phyloP scores from a whole-genome alignment of 2,329 filamentous ascomycete genomes.

The Beauveria sp. region DNA sequence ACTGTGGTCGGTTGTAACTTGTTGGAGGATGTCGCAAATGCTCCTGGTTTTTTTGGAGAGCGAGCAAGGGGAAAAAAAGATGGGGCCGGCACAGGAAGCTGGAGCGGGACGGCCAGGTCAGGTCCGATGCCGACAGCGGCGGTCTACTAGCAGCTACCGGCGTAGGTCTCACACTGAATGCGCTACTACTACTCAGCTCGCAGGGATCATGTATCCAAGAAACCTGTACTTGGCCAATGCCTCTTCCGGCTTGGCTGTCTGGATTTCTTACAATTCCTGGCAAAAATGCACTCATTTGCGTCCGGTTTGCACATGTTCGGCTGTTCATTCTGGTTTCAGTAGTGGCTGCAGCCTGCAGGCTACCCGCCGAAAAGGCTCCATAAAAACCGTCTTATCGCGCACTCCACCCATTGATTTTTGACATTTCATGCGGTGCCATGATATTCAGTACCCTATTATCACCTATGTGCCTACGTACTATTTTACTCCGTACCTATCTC shows the following conservation, averaged over 20 bases:
- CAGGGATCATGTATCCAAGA: not conserved
- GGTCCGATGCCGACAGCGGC: not conserved
- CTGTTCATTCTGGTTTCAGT: not conserved
- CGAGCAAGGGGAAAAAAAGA: not conserved
- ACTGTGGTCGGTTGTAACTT: not conserved
- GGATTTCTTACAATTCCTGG: not conserved
- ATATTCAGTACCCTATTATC: no score
- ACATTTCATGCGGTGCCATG: not conserved
- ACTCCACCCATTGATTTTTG: not conserved
- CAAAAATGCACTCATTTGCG: not conserved
- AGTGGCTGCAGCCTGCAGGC: not conserved
- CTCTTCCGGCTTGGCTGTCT: not conserved
- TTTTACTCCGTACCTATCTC: no score
- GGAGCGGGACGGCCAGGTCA: not conserved
- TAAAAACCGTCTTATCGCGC: not conserved
- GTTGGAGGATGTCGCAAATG: constrained; percentile 2
- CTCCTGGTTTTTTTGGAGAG: constrained; percentile 3
- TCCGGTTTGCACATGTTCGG: not conserved
- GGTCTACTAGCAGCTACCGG: not conserved
- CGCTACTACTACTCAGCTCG: not conserved
- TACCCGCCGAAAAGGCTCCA: not conserved
- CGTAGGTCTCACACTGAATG: not conserved
- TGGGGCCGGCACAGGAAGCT: not conserved
- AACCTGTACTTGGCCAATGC: not conserved
- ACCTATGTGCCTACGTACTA: no score